phyloP scores from a whole-genome alignment of 2,329 filamentous ascomycete genomes.

The Aspergillus amoenus region DNA sequence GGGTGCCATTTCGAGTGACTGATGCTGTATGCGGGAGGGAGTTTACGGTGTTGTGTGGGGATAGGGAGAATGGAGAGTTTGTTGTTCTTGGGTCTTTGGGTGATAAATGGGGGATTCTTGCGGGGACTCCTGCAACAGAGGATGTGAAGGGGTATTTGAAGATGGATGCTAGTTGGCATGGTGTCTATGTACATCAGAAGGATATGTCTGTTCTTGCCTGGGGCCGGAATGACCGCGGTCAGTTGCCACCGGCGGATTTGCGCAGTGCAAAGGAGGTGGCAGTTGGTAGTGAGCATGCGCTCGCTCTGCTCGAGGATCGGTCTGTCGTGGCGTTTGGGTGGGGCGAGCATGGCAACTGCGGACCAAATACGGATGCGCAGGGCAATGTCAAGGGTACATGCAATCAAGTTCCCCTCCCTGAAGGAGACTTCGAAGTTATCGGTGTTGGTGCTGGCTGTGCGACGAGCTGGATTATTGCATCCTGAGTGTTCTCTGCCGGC shows the following conservation, averaged over 20 bases:
- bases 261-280: conserved; percentile 65
- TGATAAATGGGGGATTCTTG: conserved; percentile 68
- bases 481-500: conserved; percentile 16
- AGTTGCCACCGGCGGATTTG: conserved; percentile 66
- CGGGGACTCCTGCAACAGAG: conserved; percentile 50
- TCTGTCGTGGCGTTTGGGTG: conserved; percentile 87
- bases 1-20: conserved; percentile 60
- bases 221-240: conserved; percentile 84
- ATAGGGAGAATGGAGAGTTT: conserved; percentile 57
- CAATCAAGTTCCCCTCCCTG: conserved; percentile 64
- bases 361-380: conserved; percentile 59
- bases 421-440: conserved; percentile 53
- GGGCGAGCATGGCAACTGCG: conserved; percentile 98
- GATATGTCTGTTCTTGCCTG: conserved; percentile 67
- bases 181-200: conserved; percentile 67
- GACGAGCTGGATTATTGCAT: conserved; percentile 70
- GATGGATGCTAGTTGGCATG: conserved; percentile 78
- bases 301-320: conserved; percentile 66
- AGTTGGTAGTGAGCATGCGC: conserved; percentile 84
- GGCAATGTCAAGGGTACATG: conserved; percentile 69
- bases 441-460: conserved; percentile 82
- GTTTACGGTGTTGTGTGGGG: conserved; percentile 71
- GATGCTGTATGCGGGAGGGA: conserved; percentile 78
- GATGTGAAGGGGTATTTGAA: conserved; percentile 57
- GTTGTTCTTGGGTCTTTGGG: conserved; percentile 64